Evolutionary conservation across 768 basidiomycete genomes (phyloP).

Genomic region (Strobilomyces dryophilus): DNA sequence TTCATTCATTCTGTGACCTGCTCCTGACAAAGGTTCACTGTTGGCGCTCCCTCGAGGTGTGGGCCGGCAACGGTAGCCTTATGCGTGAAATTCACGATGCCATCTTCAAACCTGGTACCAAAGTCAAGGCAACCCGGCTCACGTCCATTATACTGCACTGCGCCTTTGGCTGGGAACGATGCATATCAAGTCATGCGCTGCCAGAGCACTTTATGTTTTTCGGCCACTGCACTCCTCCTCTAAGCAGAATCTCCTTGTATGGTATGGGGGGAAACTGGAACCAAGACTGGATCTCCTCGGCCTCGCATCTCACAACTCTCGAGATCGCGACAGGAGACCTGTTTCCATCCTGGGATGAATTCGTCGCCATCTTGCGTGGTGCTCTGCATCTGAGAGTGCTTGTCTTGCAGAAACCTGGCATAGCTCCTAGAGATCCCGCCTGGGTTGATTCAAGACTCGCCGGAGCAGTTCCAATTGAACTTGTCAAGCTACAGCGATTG

Average conservation of each 20-base stretch:
- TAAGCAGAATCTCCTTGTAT: not conserved
- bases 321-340: too few species aligned
- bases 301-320: too few species aligned
- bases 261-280: not conserved
- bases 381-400: not conserved
- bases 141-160: not conserved
- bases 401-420: not conserved
- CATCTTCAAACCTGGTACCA: not conserved
- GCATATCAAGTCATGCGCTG: not conserved
- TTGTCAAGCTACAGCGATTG: not conserved
- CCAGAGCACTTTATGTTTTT: not conserved
- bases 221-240: not conserved
- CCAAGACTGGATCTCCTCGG: not conserved
- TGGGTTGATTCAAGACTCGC: not conserved
- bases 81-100: not conserved
- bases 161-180: too few species aligned
- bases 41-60: not conserved
- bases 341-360: not conserved
- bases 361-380: not conserved
- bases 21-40: not conserved
- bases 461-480: not conserved
- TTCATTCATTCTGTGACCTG: not conserved
- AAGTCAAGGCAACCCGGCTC: not conserved
- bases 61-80: fast-evolving
- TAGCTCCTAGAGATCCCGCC: not conserved